A percentile compares a stretch with the other conserved stretches of the same genome.
These are phyloP conservation scores for Pythium phragmitis DNA, from an alignment of 352 stramenopile species.

Conservation along the genomic window DNA sequence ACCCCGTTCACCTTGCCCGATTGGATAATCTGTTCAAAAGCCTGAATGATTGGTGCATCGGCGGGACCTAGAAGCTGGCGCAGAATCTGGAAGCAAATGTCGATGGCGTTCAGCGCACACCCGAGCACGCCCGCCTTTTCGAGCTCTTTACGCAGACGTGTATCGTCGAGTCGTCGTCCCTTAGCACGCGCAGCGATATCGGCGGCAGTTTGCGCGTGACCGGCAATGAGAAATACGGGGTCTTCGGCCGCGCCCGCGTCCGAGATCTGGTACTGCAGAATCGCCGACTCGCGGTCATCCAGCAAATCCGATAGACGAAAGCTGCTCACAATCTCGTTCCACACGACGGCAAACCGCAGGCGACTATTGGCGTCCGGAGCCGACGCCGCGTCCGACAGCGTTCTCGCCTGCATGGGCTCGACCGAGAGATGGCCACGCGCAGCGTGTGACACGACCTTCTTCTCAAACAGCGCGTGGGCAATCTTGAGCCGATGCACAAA, in stretches of 20 bases:
- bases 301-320: slow-evolving; percentile 86
- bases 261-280: slow-evolving; percentile 89
- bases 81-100: slow-evolving; percentile 83
- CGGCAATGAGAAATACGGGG: slow-evolving; percentile 86
- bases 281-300: slow-evolving; percentile 84
- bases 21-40: slow-evolving; percentile 69
- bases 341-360: slow-evolving; percentile 84
- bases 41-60: slow-evolving; percentile 57
- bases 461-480: slow-evolving; percentile 70
- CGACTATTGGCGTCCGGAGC: slow-evolving; percentile 74
- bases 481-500: slow-evolving; percentile 67
- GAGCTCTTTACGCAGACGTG: slow-evolving; percentile 62
- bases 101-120: slow-evolving; percentile 75
- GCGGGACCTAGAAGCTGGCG: slow-evolving; percentile 71
- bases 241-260: slow-evolving; percentile 79
- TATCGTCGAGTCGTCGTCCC: slow-evolving; percentile 55
- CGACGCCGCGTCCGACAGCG: slow-evolving; percentile 50
- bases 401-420: slow-evolving; percentile 37
- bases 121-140: slow-evolving; percentile 71
- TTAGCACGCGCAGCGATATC: slow-evolving; percentile 69
- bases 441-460: slow-evolving; percentile 73
- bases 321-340: slow-evolving; percentile 89
- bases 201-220: slow-evolving; percentile 63
- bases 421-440: slow-evolving; percentile 66
- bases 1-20: slow-evolving; percentile 45